Percentiles rank a stretch among this genome's conserved stretches.
Evolutionary conservation across 2,329 filamentous ascomycete species (phyloP).

Genomic region (Monilinia polystroma): DNA sequence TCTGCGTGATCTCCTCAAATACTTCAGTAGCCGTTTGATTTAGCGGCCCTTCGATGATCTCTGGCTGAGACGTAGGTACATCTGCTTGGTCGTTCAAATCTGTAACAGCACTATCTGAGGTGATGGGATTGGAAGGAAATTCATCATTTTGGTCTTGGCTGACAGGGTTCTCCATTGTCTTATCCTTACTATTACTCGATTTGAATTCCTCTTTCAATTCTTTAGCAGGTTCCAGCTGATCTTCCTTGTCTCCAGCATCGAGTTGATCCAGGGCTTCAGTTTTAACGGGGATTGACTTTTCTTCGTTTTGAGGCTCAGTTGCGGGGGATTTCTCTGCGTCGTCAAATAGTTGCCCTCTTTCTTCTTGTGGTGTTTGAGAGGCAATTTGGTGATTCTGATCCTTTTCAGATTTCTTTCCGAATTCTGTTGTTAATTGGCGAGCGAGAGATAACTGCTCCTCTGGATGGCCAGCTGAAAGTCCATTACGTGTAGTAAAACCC

Average conservation of each 20-base stretch:
- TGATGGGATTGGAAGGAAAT: constrained; percentile 18
- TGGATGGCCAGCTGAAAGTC: constrained; percentile 21
- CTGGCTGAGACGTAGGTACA: not conserved
- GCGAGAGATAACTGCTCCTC: constrained; percentile 26
- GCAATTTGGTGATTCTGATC: constrained; percentile 29
- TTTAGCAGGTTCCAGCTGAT: constrained; percentile 36
- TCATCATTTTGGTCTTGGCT: not conserved
- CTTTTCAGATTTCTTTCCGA: constrained; percentile 29
- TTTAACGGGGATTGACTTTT: constrained; percentile 14
- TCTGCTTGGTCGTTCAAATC: constrained; percentile 26
- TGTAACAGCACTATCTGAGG: constrained; percentile 23
- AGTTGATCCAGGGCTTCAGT: constrained; percentile 26
- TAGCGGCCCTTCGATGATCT: not conserved
- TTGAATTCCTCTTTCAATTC: constrained; percentile 37
- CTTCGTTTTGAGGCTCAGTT: constrained; percentile 10
- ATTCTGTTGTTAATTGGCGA: constrained; percentile 33
- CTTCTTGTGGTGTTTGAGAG: constrained; percentile 6
- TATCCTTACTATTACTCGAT: constrained; percentile 41
- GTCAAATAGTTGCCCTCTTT: not conserved
- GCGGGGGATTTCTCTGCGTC: not conserved
- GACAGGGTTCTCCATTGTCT: constrained; percentile 40
- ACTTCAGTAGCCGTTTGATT: not conserved
- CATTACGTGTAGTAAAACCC: constrained; percentile 15
- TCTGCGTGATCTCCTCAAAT: not conserved
- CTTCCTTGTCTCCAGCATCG: constrained; percentile 31